phyloP scores from a whole-genome alignment of 176 grass and related monocot genomes.

The Oryza glaberrima region DNA sequence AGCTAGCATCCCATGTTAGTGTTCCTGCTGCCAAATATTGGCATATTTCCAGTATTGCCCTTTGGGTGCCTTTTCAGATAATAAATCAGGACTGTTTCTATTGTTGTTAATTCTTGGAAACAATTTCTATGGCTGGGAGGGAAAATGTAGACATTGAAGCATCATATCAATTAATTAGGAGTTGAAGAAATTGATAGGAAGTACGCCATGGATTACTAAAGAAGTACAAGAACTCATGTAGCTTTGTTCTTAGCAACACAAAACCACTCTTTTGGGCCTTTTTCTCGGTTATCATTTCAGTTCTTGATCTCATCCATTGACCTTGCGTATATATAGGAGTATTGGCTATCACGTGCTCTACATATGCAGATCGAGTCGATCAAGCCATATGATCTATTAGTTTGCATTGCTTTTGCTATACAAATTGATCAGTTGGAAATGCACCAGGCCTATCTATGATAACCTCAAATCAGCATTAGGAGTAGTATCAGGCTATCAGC shows the following conservation, averaged over 20 bases:
- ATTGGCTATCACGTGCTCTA: neutral
- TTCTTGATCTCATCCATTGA: neutral
- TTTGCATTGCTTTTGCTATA: neutral
- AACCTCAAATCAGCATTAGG: neutral
- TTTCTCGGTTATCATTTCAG: conserved; percentile 7
- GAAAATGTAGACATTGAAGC: neutral
- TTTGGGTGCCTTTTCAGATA: neutral
- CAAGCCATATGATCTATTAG: neutral
- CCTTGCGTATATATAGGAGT: neutral
- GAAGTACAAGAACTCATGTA: neutral
- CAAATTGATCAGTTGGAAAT: conserved; percentile 6
- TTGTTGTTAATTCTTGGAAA: neutral
- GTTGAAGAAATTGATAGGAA: neutral
- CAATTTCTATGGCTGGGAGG: neutral
- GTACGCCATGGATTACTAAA: neutral
- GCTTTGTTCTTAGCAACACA: neutral
- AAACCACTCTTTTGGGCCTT: neutral
- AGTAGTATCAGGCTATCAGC: neutral
- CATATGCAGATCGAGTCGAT: neutral
- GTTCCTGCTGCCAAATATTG: conserved; percentile 20
- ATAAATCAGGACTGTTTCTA: neutral
- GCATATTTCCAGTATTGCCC: conserved; percentile 40
- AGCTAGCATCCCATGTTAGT: conserved; percentile 46
- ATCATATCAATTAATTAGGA: neutral
- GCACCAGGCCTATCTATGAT: neutral